These are phyloP conservation scores for Ophidiomyces ophidiicola DNA, from an alignment of 2,329 filamentous ascomycete genomes.

Conservation along the genomic window DNA sequence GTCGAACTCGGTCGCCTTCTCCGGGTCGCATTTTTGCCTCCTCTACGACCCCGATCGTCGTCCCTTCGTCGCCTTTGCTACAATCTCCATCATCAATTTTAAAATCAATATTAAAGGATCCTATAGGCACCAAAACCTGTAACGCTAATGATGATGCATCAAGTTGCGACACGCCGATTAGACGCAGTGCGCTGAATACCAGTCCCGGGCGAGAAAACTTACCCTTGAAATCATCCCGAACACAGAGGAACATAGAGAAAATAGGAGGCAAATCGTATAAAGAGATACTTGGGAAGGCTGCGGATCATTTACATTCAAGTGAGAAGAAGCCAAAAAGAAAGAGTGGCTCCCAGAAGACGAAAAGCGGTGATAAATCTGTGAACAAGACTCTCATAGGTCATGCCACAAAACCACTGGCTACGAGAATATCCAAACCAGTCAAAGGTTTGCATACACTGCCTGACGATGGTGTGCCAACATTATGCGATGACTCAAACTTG, in stretches of 20 bases:
- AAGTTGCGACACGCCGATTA: background rate
- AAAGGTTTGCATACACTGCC: background rate
- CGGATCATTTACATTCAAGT: too few relatives aligned
- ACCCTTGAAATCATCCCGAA: background rate
- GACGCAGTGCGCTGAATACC: background rate
- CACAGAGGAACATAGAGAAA: background rate
- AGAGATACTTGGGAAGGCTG: too few relatives aligned
- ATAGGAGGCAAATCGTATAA: too few relatives aligned
- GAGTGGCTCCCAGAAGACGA: slow-evolving; percentile 19
- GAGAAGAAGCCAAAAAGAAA: slow-evolving; percentile 1
- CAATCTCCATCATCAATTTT: background rate
- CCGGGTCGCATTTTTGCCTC: slow-evolving; percentile 8
- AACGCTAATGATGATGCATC: background rate
- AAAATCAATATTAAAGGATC: background rate
- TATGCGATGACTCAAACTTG: background rate
- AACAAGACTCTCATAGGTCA: slow-evolving; percentile 28
- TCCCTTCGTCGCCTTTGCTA: slow-evolving; percentile 2
- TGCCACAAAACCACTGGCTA: slow-evolving; percentile 24
- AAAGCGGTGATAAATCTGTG: slow-evolving; percentile 19
- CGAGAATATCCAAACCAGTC: slow-evolving; percentile 10
- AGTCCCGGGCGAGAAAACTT: slow-evolving; percentile 12
- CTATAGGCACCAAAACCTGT: background rate
- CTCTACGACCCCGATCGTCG: slow-evolving; percentile 7
- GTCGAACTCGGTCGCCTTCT: slow-evolving; percentile 6
- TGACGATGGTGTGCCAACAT: background rate